Conservation (phyloP, 2,329 filamentous ascomycete genomes). For the Trichoderma oligosporum region DNA sequence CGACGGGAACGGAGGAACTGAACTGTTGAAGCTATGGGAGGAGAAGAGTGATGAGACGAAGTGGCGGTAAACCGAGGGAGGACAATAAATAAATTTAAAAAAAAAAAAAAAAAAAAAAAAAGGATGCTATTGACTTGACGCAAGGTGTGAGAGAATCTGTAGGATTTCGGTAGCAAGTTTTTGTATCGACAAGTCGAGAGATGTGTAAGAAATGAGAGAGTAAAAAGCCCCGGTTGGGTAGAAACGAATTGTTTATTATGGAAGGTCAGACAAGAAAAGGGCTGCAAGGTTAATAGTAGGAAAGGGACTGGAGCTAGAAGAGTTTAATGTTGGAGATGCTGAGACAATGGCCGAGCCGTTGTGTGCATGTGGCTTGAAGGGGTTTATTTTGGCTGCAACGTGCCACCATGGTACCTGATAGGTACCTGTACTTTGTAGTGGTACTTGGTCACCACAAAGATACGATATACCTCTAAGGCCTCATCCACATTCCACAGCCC, state of each 20-base stretch:
- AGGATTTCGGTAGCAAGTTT: too few species aligned
- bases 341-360: not conserved
- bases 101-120: not conserved
- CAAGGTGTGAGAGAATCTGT: too few species aligned
- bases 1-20: not conserved
- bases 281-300: not conserved
- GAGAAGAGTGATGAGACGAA: not conserved
- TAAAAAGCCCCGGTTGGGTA: not conserved
- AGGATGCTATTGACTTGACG: not conserved
- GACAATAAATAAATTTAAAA: not conserved
- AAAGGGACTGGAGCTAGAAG: conserved; percentile 1
- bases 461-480: too few species aligned
- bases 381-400: conserved; percentile 1
- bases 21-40: not conserved
- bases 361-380: conserved; percentile 5
- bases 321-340: conserved; percentile 4
- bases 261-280: not conserved
- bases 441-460: too few species aligned
- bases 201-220: not conserved
- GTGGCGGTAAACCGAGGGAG: conserved; percentile 8
- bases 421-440: too few species aligned
- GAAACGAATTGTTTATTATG: not conserved
- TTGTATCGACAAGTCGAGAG: too few species aligned
- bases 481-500: too few species aligned
- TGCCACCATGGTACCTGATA: too few species aligned